A percentile compares a stretch with the other conserved stretches of the same genome.
phyloP scores from a whole-genome alignment of 2,329 filamentous ascomycete genomes.

The Alternaria sp. region DNA sequence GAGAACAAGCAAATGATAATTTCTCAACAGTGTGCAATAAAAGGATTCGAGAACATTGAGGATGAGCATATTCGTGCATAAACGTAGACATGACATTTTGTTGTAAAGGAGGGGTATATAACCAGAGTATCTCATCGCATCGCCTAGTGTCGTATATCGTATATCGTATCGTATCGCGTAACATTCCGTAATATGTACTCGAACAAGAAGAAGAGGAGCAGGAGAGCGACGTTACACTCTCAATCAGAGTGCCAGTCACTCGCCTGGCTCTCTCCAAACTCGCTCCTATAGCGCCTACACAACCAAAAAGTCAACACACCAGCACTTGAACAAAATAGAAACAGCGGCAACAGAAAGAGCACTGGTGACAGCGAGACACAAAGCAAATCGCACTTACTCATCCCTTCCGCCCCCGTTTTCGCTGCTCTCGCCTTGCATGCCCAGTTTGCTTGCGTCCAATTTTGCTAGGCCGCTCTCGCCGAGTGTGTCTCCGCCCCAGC shows the following conservation, averaged over 20 bases:
- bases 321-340: neutral
- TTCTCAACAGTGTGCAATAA: neutral
- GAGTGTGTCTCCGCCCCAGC: conserved; percentile 42
- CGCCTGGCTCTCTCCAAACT: conserved; percentile 30
- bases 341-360: neutral
- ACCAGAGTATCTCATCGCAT: neutral
- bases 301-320: conserved; percentile 7
- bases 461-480: conserved; percentile 35
- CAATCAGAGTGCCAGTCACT: conserved; percentile 31
- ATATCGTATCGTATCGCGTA: neutral
- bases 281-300: conserved; percentile 21
- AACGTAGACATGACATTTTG: neutral
- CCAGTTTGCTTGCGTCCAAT: conserved; percentile 17
- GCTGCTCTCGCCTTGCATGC: conserved; percentile 30
- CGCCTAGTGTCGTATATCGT: neutral
- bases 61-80: neutral
- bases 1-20: neutral
- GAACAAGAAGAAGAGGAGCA: neutral
- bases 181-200: neutral
- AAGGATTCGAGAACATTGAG: fast-evolving
- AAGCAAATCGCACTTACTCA: conserved; percentile 22
- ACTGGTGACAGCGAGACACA: neutral
- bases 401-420: conserved; percentile 26
- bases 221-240: neutral
- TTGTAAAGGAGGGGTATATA: conserved; percentile 1